Percentiles rank a stretch among this genome's conserved stretches.
Evolutionary conservation across 306 rosid genomes (phyloP).

Genomic region (Abrus precatorius): DNA sequence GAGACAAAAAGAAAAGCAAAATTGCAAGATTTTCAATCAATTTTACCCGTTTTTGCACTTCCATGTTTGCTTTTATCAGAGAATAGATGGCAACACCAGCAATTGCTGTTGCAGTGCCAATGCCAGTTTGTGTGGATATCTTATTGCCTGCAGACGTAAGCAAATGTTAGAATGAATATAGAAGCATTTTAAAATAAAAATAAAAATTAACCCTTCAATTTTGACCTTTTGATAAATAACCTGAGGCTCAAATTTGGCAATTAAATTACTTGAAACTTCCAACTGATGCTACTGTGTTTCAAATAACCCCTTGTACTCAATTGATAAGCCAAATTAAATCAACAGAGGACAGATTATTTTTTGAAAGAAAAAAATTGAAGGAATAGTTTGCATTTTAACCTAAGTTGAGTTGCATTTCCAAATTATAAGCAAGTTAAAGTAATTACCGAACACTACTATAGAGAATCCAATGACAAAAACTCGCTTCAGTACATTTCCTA

Average conservation of each 20-base stretch:
- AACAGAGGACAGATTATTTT: background rate
- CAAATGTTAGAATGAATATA: no score
- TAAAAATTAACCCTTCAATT: no score
- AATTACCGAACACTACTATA: constrained; percentile 76
- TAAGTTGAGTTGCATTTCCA: background rate
- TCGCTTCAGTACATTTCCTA: constrained; percentile 84
- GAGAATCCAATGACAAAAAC: constrained; percentile 88
- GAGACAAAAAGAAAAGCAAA: background rate
- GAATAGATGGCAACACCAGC: no score
- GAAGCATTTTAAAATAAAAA: no score
- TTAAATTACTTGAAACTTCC: background rate
- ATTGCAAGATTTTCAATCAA: background rate
- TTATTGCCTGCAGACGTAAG: no score
- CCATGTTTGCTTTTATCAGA: constrained; percentile 27
- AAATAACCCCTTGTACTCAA: background rate
- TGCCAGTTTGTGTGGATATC: no score
- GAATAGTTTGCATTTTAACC: background rate
- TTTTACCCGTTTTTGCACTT: constrained; percentile 72
- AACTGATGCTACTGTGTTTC: constrained; percentile 14
- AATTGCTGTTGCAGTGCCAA: no score
- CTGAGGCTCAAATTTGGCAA: background rate
- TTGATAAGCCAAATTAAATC: background rate
- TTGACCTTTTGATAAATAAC: background rate
- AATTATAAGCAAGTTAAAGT: background rate
- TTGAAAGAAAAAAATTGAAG: background rate